Conservation (phyloP, 192 early-diverging fungal species). For the Umbelopsis sp. region DNA sequence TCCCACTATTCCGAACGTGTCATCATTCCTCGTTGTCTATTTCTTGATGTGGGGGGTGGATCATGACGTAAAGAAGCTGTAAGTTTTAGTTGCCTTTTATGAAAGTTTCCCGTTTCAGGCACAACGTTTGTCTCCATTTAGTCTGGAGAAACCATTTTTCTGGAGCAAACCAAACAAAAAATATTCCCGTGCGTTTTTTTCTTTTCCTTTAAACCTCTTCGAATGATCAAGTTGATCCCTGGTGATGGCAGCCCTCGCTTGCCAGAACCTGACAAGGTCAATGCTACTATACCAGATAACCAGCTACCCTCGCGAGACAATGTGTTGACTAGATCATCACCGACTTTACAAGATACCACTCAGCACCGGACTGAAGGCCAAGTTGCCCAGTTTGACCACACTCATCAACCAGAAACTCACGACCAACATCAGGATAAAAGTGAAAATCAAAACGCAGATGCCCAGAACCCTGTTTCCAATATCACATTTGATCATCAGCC, state of each 20-base stretch:
- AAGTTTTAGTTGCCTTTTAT: neutral
- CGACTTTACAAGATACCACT: neutral
- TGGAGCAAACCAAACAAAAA: too few relatives aligned
- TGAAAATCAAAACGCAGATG: neutral
- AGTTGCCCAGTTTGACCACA: too few relatives aligned
- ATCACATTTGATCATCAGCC: neutral
- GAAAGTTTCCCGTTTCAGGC: neutral
- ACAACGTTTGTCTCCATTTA: neutral
- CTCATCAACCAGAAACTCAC: too few relatives aligned
- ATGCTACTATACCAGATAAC: neutral
- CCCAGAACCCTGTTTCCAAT: neutral
- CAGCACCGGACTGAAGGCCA: neutral
- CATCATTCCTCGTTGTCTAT: neutral
- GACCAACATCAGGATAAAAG: neutral
- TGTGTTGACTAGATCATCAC: neutral
- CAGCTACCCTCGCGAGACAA: neutral
- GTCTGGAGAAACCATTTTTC: too few relatives aligned
- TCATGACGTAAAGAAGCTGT: neutral
- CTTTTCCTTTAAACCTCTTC: neutral
- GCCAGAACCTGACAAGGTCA: neutral
- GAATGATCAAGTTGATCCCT: neutral
- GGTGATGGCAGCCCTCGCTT: neutral
- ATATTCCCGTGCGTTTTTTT: neutral
- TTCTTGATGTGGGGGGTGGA: neutral
- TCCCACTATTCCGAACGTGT: neutral